phyloP scores from a whole-genome alignment of 192 early-diverging fungal species.

The Coemansia sp. region DNA sequence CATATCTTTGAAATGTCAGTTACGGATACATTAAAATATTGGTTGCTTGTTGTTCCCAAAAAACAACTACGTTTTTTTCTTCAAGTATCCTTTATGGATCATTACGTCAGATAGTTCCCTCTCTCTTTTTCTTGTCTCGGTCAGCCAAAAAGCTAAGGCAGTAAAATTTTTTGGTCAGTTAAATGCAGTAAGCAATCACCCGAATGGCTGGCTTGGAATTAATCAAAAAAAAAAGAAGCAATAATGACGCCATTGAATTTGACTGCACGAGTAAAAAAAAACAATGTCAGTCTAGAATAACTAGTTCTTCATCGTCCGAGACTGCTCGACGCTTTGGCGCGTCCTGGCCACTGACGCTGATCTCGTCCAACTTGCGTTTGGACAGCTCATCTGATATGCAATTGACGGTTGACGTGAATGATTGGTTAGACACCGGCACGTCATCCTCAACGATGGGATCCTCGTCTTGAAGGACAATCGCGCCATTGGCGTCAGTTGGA shows the following conservation, averaged over 20 bases:
- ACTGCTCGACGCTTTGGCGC: slow-evolving; percentile 23
- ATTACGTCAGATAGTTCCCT: background rate
- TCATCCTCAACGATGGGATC: slow-evolving; percentile 4
- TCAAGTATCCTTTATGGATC: background rate
- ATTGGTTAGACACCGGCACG: background rate
- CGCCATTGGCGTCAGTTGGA: background rate
- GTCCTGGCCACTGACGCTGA: background rate
- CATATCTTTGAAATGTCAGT: background rate
- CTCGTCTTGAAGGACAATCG: slow-evolving; percentile 8
- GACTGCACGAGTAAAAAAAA: background rate
- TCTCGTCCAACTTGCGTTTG: slow-evolving; percentile 25
- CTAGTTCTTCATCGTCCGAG: background rate
- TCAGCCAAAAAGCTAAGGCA: background rate
- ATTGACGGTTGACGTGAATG: no score
- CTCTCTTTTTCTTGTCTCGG: no score
- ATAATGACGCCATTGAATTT: background rate
- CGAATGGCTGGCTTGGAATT: background rate
- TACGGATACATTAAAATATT: background rate
- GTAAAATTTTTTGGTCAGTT: background rate
- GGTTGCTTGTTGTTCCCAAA: no score
- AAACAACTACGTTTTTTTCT: no score
- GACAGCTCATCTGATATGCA: slow-evolving; percentile 22
- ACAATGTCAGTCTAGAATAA: slow-evolving; percentile 1
- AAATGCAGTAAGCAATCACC: background rate
- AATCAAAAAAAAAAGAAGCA: background rate